phyloP scores from a whole-genome alignment of 2,329 filamentous ascomycete species.

The Chaetomium sp. region DNA sequence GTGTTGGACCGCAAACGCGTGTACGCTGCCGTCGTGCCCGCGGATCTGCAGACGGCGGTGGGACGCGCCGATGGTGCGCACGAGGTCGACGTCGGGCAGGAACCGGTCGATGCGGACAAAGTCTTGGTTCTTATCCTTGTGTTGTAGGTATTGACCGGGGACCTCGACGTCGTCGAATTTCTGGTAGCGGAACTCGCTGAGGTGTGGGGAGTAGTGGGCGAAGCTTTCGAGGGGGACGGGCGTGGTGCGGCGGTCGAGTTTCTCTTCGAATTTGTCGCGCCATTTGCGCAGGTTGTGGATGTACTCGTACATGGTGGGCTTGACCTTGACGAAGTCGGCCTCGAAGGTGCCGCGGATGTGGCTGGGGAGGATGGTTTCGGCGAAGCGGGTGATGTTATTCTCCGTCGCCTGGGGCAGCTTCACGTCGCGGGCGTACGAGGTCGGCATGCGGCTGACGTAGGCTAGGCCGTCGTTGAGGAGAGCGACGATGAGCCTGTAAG shows the following conservation, averaged over 20 bases:
- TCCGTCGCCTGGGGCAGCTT: slow-evolving; percentile 88
- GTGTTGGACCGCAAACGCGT: slow-evolving; percentile 93
- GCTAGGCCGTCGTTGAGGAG: slow-evolving; percentile 91
- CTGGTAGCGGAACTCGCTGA: slow-evolving; percentile 94
- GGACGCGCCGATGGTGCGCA: slow-evolving; percentile 83
- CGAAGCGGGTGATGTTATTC: slow-evolving; percentile 92
- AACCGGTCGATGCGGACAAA: slow-evolving; percentile 97
- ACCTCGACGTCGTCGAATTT: slow-evolving; percentile 99
- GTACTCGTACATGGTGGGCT: slow-evolving; percentile 97
- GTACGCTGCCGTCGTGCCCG: slow-evolving; percentile 94
- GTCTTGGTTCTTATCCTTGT: slow-evolving; percentile 98
- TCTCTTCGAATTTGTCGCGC: slow-evolving; percentile 97
- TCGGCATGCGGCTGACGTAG: slow-evolving; percentile 82
- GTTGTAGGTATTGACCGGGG: slow-evolving; percentile 91
- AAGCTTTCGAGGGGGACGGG: slow-evolving; percentile 66
- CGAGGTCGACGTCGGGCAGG: slow-evolving; percentile 87
- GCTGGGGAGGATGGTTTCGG: slow-evolving; percentile 86
- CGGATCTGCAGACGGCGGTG: slow-evolving; percentile 92
- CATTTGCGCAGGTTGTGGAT: slow-evolving; percentile 93
- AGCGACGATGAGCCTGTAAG: slow-evolving; percentile 94
- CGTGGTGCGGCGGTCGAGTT: slow-evolving; percentile 75
- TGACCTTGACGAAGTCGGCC: slow-evolving; percentile 89
- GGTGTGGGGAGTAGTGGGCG: slow-evolving; percentile 66
- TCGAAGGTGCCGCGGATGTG: slow-evolving; percentile 97
- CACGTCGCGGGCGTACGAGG: slow-evolving; percentile 80